These are phyloP conservation scores for Sporothrix pseudoabietina DNA, from an alignment of 2,329 filamentous ascomycete species.

Conservation along the genomic window DNA sequence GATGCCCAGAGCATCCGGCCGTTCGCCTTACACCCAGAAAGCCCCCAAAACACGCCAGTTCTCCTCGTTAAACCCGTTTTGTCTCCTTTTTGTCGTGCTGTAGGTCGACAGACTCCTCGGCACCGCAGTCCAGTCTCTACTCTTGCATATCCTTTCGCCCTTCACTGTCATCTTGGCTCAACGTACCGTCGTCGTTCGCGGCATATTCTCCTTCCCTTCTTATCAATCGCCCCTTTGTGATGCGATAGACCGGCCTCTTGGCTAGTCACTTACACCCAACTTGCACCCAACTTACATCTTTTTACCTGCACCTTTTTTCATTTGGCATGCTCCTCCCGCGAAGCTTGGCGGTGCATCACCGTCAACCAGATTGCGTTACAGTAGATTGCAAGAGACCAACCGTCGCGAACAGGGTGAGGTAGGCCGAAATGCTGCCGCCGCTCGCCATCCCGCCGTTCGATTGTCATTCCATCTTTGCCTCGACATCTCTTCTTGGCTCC, in stretches of 20 bases:
- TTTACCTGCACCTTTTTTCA: background rate
- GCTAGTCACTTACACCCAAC: background rate
- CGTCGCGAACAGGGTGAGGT: no score
- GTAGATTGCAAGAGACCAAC: background rate
- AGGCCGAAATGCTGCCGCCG: no score
- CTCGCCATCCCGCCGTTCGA: no score
- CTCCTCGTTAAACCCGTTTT: background rate
- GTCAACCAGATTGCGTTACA: background rate
- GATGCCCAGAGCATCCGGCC: background rate
- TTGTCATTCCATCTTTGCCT: no score
- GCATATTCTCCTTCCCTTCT: background rate
- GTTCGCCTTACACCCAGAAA: background rate
- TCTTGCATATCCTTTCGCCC: background rate
- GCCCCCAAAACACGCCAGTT: background rate
- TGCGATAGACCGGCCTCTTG: background rate
- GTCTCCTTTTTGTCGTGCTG: background rate
- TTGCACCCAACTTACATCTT: background rate
- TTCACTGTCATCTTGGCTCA: background rate
- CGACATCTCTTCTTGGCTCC: no score
- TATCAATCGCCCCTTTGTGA: background rate
- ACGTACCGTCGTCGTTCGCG: background rate
- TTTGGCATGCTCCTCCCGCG: background rate
- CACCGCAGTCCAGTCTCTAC: background rate
- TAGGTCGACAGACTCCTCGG: background rate
- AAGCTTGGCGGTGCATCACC: background rate